These are phyloP conservation scores for Stachybotrys elegans DNA, from an alignment of 2,329 filamentous ascomycete genomes.

Conservation along the genomic window DNA sequence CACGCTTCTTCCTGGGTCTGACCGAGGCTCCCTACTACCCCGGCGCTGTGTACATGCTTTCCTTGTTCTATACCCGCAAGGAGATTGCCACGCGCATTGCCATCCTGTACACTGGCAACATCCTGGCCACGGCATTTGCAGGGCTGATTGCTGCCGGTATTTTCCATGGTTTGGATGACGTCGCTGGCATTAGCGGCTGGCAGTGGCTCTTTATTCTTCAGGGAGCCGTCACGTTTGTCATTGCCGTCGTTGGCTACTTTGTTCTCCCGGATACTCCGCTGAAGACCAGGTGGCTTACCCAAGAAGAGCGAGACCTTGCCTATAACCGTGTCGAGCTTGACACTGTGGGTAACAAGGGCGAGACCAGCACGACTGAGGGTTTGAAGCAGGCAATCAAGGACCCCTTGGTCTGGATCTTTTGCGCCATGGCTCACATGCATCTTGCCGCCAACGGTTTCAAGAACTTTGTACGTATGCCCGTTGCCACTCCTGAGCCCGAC, in stretches of 20 bases:
- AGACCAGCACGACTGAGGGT: slow-evolving; percentile 35
- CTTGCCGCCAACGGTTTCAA: slow-evolving; percentile 43
- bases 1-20: slow-evolving; percentile 39
- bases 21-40: slow-evolving; percentile 36
- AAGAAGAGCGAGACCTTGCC: slow-evolving; percentile 39
- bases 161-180: slow-evolving; percentile 26
- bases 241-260: slow-evolving; percentile 21
- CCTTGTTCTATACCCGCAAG: slow-evolving; percentile 50
- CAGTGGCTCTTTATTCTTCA: slow-evolving; percentile 60
- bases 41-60: slow-evolving; percentile 35
- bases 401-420: slow-evolving; percentile 43
- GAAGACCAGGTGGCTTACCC: slow-evolving; percentile 36
- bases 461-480: slow-evolving; percentile 13
- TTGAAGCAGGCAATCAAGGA: slow-evolving; percentile 39
- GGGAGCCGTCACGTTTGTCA: slow-evolving; percentile 37
- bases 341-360: slow-evolving; percentile 35
- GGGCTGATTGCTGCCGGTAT: slow-evolving; percentile 40
- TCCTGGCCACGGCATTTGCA: slow-evolving; percentile 31
- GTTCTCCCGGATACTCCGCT: slow-evolving; percentile 32
- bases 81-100: slow-evolving; percentile 37
- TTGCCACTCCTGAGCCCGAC: neutral
- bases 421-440: slow-evolving; percentile 46
- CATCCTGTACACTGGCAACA: slow-evolving; percentile 37
- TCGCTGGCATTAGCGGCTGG: slow-evolving; percentile 21
- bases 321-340: slow-evolving; percentile 38